Evolutionary conservation across 1,284 basidiomycete genomes (phyloP), one percentile per base, ranked within the genome.

Genomic region (Leccinum pachyderme): DNA sequence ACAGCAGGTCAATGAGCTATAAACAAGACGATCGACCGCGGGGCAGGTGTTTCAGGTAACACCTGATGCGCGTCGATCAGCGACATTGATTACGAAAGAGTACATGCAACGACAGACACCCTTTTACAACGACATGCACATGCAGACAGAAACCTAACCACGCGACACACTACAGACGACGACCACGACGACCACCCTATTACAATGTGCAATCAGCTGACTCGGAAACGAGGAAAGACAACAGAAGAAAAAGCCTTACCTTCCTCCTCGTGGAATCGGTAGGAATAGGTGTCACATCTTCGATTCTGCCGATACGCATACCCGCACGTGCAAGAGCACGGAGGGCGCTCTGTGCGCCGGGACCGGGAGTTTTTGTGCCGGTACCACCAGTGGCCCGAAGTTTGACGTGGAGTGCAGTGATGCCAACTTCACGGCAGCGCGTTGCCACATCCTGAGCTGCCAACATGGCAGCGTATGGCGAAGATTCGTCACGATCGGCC

Each of bases 151-250:
- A 51, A 54, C 7, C 47, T 15, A 29, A 52, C 49, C 56, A 53
- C 46, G 58, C 31, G 50, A 48, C 60, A 48, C 60, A 78, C 84
- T 78, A 90, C 67, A 98, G 87, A 89, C 96, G 93, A 74, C 95
- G 93, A 95, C 96, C 96, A 81, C 96, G 95, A 69, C 96, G 93
- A 96, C 96, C 96, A 89, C 96, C 96, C 95, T 95, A 60, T 48
- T 22, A 22, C 48, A 35, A 29, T 1, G 4, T 11, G 7, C n/a
- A 25, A 59, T 66, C 27, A 69, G 47, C 11, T 6, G 35, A 56
- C 52, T 13, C 1, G 41, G 39, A 12, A 12, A 37, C 46, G 29
- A 51, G 41, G 27, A 28, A 2, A n/a, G n/a, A 1, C 5, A 3
- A 18, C 0, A 11, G 4, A 29, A 3, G 4, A 29, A 3, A 41